Evolutionary conservation across 2,329 filamentous ascomycete species (phyloP).

Genomic region (Chaetomium strumarium): DNA sequence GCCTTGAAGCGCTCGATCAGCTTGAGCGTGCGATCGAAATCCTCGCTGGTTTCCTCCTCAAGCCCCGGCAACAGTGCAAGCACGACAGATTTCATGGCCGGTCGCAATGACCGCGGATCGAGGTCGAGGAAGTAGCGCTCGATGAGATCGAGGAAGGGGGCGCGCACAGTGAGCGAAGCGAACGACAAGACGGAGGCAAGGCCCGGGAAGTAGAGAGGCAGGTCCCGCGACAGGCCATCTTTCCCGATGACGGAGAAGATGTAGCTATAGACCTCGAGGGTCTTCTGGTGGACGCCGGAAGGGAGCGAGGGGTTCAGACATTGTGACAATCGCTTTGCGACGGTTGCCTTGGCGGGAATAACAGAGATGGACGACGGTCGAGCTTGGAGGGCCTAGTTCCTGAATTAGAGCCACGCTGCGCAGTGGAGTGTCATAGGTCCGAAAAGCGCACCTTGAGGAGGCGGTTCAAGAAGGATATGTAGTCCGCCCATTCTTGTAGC

Average conservation of each 20-base stretch:
- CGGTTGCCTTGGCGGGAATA: slow-evolving; percentile 74
- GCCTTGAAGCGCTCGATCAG: slow-evolving; percentile 73
- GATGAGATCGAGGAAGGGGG: slow-evolving; percentile 76
- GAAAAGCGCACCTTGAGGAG: slow-evolving; percentile 66
- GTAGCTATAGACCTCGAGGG: slow-evolving; percentile 86
- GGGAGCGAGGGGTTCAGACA: slow-evolving; percentile 90
- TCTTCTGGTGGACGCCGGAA: slow-evolving; percentile 95
- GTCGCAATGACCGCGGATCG: slow-evolving; percentile 65
- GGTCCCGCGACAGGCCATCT: slow-evolving; percentile 72
- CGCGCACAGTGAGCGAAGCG: slow-evolving; percentile 84
- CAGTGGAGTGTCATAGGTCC: neutral
- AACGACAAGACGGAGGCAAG: slow-evolving; percentile 87
- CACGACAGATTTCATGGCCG: slow-evolving; percentile 85
- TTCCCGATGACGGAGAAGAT: slow-evolving; percentile 82
- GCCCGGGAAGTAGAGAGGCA: slow-evolving; percentile 84
- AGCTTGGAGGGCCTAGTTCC: slow-evolving; percentile 73
- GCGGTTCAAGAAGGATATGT: slow-evolving; percentile 91
- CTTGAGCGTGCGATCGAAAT: slow-evolving; percentile 81
- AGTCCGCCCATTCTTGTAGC: slow-evolving; percentile 98
- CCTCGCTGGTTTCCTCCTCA: slow-evolving; percentile 94
- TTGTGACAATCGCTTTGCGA: slow-evolving; percentile 89
- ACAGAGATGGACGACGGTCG: slow-evolving; percentile 65
- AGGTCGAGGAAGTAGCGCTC: slow-evolving; percentile 74
- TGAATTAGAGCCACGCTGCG: neutral
- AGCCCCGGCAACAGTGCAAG: slow-evolving; percentile 84